Evolutionary conservation across 345 rosid genomes (phyloP).

Genomic region (Acer saccharum): DNA sequence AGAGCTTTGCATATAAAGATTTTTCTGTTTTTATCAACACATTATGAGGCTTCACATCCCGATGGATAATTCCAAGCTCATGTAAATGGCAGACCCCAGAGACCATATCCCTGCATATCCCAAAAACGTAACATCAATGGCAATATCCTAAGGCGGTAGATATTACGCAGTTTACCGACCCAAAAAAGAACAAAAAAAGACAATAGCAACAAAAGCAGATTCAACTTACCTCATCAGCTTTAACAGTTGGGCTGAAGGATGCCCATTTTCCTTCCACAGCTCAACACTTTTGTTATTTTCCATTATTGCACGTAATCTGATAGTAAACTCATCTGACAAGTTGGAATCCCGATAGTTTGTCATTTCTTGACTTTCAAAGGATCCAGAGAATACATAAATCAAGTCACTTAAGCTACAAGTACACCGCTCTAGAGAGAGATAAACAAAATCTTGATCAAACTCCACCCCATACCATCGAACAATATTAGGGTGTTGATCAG

Average conservation of each 20-base stretch:
- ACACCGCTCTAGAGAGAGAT: slow-evolving; percentile 69
- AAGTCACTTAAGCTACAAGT: slow-evolving; percentile 69
- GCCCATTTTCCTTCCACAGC: slow-evolving; percentile 63
- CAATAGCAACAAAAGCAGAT: background rate
- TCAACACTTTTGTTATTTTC: slow-evolving; percentile 44
- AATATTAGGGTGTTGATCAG: slow-evolving; percentile 71
- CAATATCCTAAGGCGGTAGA: background rate
- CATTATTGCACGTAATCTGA: slow-evolving; percentile 32
- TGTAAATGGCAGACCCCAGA: slow-evolving; percentile 76
- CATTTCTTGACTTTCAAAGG: slow-evolving; percentile 39
- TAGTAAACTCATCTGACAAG: slow-evolving; percentile 24
- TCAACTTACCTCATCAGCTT: slow-evolving; percentile 62
- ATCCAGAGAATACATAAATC: slow-evolving; percentile 38
- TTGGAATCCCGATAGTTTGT: slow-evolving; percentile 23
- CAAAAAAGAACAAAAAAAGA: background rate
- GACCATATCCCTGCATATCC: slow-evolving; percentile 56
- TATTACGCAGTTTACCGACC: background rate
- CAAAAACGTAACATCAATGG: background rate
- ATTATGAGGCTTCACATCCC: slow-evolving; percentile 84
- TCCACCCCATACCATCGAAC: slow-evolving; percentile 78
- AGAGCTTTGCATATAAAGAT: slow-evolving; percentile 66
- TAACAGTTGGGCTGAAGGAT: slow-evolving; percentile 59
- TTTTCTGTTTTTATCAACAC: slow-evolving; percentile 65
- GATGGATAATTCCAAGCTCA: slow-evolving; percentile 72
- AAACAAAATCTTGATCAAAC: slow-evolving; percentile 65